These are phyloP conservation scores for Penicillium soppii DNA, from an alignment of 495 filamentous ascomycete species.

Conservation along the genomic window DNA sequence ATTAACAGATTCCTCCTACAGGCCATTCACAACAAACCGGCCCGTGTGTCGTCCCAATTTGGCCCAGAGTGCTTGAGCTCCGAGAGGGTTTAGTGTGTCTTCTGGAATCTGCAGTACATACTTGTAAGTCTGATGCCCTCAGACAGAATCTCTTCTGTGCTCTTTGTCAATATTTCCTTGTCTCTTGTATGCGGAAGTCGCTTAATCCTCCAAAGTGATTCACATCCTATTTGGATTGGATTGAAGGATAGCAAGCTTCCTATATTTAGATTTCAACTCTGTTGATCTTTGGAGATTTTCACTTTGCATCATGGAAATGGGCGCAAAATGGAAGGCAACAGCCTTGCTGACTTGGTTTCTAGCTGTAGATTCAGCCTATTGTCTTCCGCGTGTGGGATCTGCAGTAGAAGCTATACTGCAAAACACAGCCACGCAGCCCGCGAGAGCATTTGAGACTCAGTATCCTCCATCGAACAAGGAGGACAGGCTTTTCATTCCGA, in stretches of 20 bases:
- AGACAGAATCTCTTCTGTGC: neutral
- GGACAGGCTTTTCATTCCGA: conserved; percentile 23
- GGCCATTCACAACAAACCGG: conserved; percentile 18
- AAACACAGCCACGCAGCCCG: conserved; percentile 16
- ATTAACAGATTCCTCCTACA: conserved; percentile 16
- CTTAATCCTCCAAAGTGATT: conserved; percentile 3
- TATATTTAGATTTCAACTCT: conserved; percentile 1
- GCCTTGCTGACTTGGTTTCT: conserved; percentile 40
- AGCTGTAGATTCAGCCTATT: conserved; percentile 24
- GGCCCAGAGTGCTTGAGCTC: neutral
- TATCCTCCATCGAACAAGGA: conserved; percentile 33
- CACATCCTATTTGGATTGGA: conserved; percentile 8
- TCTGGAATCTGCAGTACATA: conserved; percentile 16
- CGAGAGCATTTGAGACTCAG: conserved; percentile 33
- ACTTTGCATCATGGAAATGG: conserved; percentile 16
- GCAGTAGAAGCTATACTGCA: conserved; percentile 11
- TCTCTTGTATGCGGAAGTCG: conserved; percentile 5
- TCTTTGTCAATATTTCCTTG: conserved; percentile 4
- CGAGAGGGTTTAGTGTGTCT: neutral
- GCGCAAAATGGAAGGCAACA: conserved; percentile 19
- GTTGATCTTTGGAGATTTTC: neutral
- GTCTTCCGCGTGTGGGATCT: conserved; percentile 21
- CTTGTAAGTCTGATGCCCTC: conserved; percentile 20
- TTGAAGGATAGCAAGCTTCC: conserved; percentile 9
- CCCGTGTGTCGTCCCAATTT: conserved; percentile 12